A percentile compares a stretch with the other conserved stretches of the same genome.
These are phyloP conservation scores for Pichia sp. DNA, from an alignment of 1,139 yeast genomes.

Conservation along the genomic window DNA sequence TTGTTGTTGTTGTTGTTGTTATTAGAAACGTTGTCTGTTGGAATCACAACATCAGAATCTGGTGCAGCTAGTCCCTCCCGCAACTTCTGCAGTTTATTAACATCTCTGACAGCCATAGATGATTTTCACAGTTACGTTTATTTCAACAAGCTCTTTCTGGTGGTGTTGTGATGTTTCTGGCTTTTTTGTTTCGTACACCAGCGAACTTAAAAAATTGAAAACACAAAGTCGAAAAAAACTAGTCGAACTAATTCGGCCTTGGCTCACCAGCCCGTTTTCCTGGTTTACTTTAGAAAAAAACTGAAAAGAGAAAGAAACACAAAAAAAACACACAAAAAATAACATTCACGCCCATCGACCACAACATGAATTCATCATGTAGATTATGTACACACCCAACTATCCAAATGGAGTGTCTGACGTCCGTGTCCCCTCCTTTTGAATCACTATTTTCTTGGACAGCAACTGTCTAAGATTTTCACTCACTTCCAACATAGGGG, in stretches of 20 bases:
- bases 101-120: neutral
- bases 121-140: neutral
- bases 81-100: neutral
- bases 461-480: slow-evolving; percentile 55
- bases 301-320: neutral
- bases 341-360: neutral
- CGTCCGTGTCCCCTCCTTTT: slow-evolving; percentile 54
- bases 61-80: neutral
- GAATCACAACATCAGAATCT: neutral
- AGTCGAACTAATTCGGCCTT: too few relatives aligned
- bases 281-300: neutral
- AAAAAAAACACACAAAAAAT: neutral
- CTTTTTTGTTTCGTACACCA: neutral
- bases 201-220: slow-evolving; percentile 1
- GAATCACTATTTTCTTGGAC: slow-evolving; percentile 53
- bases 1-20: neutral
- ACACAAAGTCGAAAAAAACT: neutral
- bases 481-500: slow-evolving; percentile 30
- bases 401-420: slow-evolving; percentile 30
- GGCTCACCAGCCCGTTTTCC: too few relatives aligned
- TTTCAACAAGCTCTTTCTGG: neutral
- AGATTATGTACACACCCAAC: neutral
- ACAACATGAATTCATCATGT: neutral
- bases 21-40: neutral
- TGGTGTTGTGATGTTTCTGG: slow-evolving; percentile 21